Percentiles rank a stretch among this genome's conserved stretches.
Conservation (phyloP, 2,329 filamentous ascomycete species). For the Fusarium anguioides region DNA sequence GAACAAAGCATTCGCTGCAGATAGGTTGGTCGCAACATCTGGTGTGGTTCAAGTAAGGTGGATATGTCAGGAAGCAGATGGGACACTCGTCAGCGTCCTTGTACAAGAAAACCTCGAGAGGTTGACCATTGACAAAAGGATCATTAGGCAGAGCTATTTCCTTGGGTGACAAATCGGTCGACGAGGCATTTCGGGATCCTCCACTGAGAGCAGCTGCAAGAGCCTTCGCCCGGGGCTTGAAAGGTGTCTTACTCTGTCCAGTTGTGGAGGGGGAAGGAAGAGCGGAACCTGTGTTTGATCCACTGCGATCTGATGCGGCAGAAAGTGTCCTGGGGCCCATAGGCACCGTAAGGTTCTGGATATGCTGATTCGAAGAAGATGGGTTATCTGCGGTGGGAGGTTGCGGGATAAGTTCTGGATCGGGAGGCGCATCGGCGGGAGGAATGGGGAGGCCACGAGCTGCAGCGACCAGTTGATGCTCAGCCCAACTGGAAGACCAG, state of each 20-base stretch:
- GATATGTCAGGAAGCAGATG: conserved; percentile 96
- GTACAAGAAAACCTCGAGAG: conserved; percentile 91
- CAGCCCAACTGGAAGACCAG: conserved; percentile 88
- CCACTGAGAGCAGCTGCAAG: conserved; percentile 82
- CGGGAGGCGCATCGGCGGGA: conserved; percentile 82
- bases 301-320: conserved; percentile 76
- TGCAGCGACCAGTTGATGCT: conserved; percentile 93
- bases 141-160: conserved; percentile 85
- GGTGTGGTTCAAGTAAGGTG: conserved; percentile 92
- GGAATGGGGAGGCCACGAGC: conserved; percentile 87
- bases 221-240: conserved; percentile 89
- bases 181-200: conserved; percentile 77
- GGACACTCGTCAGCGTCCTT: conserved; percentile 92
- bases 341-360: conserved; percentile 81
- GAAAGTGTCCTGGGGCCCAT: conserved; percentile 82
- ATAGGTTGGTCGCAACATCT: conserved; percentile 96
- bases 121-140: conserved; percentile 92
- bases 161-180: conserved; percentile 77
- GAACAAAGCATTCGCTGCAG: conserved; percentile 98
- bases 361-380: conserved; percentile 62
- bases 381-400: conserved; percentile 58
- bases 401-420: conserved; percentile 69
- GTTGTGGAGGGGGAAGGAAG: conserved; percentile 60
- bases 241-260: conserved; percentile 59
- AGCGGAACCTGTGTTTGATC: conserved; percentile 69